phyloP scores from a whole-genome alignment of 2,329 filamentous ascomycete genomes.

The Eutypella sp. region DNA sequence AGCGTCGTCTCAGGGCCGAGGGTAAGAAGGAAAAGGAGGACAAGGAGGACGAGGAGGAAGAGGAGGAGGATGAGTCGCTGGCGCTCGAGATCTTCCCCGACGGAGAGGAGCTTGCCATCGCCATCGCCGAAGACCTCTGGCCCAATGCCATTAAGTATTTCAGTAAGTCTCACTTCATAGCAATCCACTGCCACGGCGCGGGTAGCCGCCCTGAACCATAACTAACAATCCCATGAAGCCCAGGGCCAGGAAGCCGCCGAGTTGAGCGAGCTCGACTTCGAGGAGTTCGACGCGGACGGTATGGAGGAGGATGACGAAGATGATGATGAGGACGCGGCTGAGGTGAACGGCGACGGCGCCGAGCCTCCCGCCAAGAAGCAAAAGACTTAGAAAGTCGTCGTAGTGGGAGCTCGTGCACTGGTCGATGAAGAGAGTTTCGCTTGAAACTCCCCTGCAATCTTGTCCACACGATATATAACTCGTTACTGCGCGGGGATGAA shows the following conservation, averaged over 20 bases:
- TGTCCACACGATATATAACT: no score
- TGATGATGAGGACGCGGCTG: conserved; percentile 51
- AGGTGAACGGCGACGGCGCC: conserved; percentile 43
- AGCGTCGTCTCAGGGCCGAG: conserved; percentile 42
- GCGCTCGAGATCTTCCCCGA: conserved; percentile 82
- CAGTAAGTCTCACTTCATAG: conserved; percentile 55
- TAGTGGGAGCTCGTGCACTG: neutral
- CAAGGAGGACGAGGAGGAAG: conserved; percentile 53
- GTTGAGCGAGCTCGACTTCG: conserved; percentile 65
- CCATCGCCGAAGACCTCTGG: conserved; percentile 83
- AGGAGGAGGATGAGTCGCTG: conserved; percentile 58
- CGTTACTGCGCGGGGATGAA: no score
- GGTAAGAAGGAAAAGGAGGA: conserved; percentile 54
- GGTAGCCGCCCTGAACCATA: neutral
- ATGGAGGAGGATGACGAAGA: conserved; percentile 20
- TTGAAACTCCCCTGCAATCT: neutral
- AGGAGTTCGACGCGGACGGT: conserved; percentile 40
- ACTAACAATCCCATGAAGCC: conserved; percentile 42
- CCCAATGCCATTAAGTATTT: conserved; percentile 87
- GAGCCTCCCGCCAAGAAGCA: conserved; percentile 37
- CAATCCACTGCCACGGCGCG: neutral
- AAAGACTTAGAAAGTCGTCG: conserved; percentile 26
- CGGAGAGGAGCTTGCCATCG: conserved; percentile 76
- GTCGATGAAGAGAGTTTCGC: conserved; percentile 3
- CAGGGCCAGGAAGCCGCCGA: conserved; percentile 68